Conservation (phyloP, 441 rosid genomes). For the Gossypium gossypioides region DNA sequence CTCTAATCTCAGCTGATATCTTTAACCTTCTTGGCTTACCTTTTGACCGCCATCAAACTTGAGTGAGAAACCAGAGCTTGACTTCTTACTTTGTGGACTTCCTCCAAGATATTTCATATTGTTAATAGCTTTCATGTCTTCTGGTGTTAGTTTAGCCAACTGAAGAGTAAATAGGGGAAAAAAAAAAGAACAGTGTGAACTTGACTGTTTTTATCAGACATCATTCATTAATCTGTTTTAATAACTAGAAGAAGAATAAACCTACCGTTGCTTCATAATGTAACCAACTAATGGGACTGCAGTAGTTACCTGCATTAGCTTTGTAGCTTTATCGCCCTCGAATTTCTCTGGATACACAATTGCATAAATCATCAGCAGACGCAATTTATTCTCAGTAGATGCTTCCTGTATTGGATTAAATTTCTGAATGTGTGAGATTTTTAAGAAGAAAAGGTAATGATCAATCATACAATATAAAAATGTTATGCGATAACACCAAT, state of each 20-base stretch:
- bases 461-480: neutral
- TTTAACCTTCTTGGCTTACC: slow-evolving; percentile 23
- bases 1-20: neutral
- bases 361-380: slow-evolving; percentile 64
- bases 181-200: neutral
- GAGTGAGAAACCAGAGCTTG: slow-evolving; percentile 41
- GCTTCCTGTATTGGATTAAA: slow-evolving; percentile 33
- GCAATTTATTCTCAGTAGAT: slow-evolving; percentile 55
- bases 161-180: slow-evolving; percentile 19
- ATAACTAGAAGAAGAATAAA: neutral
- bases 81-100: slow-evolving; percentile 35
- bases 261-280: neutral
- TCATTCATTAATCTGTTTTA: neutral
- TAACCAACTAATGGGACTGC: neutral
- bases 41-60: slow-evolving; percentile 54
- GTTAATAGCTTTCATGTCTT: slow-evolving; percentile 50
- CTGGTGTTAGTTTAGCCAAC: slow-evolving; percentile 53
- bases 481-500: neutral
- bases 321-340: slow-evolving; percentile 65
- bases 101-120: slow-evolving; percentile 63
- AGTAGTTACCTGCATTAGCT: slow-evolving; percentile 75
- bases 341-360: slow-evolving; percentile 58
- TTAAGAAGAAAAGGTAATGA: neutral
- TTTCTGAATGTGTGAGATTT: neutral
- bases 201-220: too few relatives aligned